Base-by-base conservation (phyloP, 129 eudicot genomes). In the Artemisia annua region DNA sequence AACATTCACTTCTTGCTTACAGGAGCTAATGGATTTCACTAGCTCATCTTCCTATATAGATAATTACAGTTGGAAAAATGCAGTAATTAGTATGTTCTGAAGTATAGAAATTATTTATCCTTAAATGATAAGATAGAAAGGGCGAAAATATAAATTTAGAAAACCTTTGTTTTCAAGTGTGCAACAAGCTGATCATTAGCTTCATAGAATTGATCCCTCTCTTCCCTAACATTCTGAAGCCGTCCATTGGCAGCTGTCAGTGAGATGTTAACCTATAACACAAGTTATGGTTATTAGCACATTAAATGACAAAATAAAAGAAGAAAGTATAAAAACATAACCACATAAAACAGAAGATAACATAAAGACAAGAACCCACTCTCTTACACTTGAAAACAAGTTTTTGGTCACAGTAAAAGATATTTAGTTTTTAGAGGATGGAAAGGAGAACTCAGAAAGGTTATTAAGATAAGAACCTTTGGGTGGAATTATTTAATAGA, bases 181-280 rank as follows among this genome's bases (percentile, higher is more conserved):
- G 93, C 91, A 75, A 95, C 87, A 85, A 95, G 87, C 76, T 95
- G 97, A 75, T 88, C 96, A 78, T 95, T 95, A 83, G 97, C 99
- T 77, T 95, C 97, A 18, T 88, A 91, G 53, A 95, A 95, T 63
- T 95, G 99, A 75, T 95, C 99, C 80, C 88, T 90, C 76, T 95
- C 99, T 79, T 95, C 99, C 80, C 78, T 90, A 32, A 76, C 88
- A 82, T 86, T 90, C 79, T 80, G 99, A 64, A 95, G 91, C 20
- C 97, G 99, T 61, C 87, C 89, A 55, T 79, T 80, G 78, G 91
- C 97, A 81, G 91, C 96, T 75, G 94, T 74, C 85, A 95, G 66
- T 80, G 97, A 84, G 68, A 85, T 88, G 76, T 88, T 90, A 55
- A 95, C 99, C 99, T 94, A 74, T 35, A 67, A 39, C 77, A 79